Percentiles rank a stretch among this genome's conserved stretches.
These are phyloP conservation scores for Periconia sp. DNA, from an alignment of 2,329 filamentous ascomycete species.

Conservation along the genomic window DNA sequence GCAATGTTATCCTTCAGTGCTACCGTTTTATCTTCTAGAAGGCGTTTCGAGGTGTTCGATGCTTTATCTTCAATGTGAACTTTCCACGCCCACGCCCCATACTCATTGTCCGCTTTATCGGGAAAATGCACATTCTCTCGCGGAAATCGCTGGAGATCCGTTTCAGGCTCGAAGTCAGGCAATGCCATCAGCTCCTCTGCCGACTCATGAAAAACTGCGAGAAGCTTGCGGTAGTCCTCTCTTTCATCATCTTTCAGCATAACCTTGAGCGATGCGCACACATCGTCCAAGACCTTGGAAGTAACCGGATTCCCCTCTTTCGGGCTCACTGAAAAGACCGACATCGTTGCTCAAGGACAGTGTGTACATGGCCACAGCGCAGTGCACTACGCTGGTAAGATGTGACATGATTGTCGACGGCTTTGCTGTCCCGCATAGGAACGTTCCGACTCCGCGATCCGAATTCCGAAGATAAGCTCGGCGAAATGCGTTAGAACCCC, in stretches of 20 bases:
- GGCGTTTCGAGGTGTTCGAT: slow-evolving; percentile 20
- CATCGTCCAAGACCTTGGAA: slow-evolving; percentile 33
- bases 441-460: too few species aligned
- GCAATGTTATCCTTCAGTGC: slow-evolving; percentile 42
- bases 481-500: not conserved
- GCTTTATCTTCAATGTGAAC: slow-evolving; percentile 43
- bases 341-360: too few species aligned
- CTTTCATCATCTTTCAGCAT: slow-evolving; percentile 42
- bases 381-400: too few species aligned
- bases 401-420: too few species aligned
- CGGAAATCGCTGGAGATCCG: slow-evolving; percentile 43
- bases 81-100: slow-evolving; percentile 54
- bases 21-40: slow-evolving; percentile 46
- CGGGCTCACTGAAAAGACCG: slow-evolving; percentile 45
- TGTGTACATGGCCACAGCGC: not conserved
- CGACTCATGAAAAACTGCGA: slow-evolving; percentile 49
- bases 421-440: too few species aligned
- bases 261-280: slow-evolving; percentile 42
- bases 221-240: slow-evolving; percentile 45
- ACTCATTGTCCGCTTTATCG: slow-evolving; percentile 39
- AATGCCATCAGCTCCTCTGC: slow-evolving; percentile 41
- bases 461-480: not conserved
- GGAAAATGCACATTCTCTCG: slow-evolving; percentile 44
- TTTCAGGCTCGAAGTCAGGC: slow-evolving; percentile 41
- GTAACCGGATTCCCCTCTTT: slow-evolving; percentile 43